phyloP scores from a whole-genome alignment of 73 alveolate genomes.

The Stentor coeruleus region DNA sequence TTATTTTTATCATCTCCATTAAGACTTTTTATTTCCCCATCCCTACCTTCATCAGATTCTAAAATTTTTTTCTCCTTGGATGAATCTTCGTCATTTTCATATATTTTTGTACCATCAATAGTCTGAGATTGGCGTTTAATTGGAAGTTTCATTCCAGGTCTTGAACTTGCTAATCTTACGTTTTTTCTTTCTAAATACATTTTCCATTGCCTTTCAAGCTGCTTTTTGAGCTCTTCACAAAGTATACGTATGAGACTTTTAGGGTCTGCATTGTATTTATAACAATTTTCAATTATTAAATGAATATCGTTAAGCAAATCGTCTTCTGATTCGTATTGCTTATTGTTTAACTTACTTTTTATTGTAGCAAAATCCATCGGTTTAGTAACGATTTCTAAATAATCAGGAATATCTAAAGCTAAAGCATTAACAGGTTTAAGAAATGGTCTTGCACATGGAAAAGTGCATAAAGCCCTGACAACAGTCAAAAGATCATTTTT shows the following conservation, averaged over 20 bases:
- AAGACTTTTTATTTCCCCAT: neutral
- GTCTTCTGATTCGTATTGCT: neutral
- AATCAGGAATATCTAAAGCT: slow-evolving; percentile 28
- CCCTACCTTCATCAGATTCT: neutral
- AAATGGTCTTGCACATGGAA: slow-evolving; percentile 25
- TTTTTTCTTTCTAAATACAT: neutral
- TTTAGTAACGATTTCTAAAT: neutral
- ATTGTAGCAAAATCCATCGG: slow-evolving; percentile 30
- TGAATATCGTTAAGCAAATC: slow-evolving; percentile 13
- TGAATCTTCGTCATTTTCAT: too few species aligned
- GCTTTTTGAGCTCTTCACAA: slow-evolving; percentile 16
- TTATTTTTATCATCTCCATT: neutral
- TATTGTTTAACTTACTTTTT: neutral
- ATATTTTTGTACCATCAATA: slow-evolving; percentile 18
- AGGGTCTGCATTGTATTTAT: slow-evolving; percentile 9
- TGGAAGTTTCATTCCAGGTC: neutral
- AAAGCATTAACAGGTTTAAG: slow-evolving; percentile 4
- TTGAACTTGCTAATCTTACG: neutral
- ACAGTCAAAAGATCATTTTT: neutral
- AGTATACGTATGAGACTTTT: neutral
- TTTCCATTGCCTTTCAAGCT: neutral
- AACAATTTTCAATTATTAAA: neutral
- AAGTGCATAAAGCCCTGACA: neutral
- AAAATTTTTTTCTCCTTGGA: neutral
- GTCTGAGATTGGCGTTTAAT: neutral